Base-by-base conservation (phyloP, 179 eudicot species). In the Silene coronaria region DNA sequence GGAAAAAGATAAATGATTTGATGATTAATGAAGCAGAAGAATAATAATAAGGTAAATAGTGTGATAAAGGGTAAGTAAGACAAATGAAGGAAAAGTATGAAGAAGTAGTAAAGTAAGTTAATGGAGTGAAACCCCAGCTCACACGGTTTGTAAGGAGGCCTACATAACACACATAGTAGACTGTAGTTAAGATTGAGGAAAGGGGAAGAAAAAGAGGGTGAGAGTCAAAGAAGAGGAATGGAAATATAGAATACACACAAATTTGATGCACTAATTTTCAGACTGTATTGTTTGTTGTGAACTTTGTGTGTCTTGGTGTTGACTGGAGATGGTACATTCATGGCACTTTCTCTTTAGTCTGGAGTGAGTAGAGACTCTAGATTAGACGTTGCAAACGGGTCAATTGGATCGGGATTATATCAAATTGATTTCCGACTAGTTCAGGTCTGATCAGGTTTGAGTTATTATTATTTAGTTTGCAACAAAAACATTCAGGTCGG, bases 111-210 rank as follows among this genome's bases (percentile, higher is more conserved):
- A 19, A 7, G 42, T 27, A 19, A 7, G 42, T 27, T 22, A 24
- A 80, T 30, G 82, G 70, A 73, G 73, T 67, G 59, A 27, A 80
- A 64, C 28, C 85, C 48, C 62, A 76, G 66, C 36, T 55, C 58
- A 76, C 73, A 76, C 72, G 81, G 76, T 72, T 53, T 65, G 72
- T 12, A 55, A 66, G 73, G 75, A 75, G 72, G 53, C 64, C 21
- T 36, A 58, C 51, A 73, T 10, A 22, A 16, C 9, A 67, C 23
- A 8, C 45, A n/a, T 32, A 21, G 12, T 28, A 22, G 21, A 38
- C 45, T 38, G 45, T 32, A 48, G 23, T 30, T 30, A n/a, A 42
- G 42, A 17, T 23, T 19, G 48, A 45, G 27, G 21, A 53, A 32
- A 30, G 9, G 73, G 4, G n/a, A 61, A 24, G 27, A 22, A 21